These are phyloP conservation scores for Sugiyamaella xylanicola DNA, from an alignment of 1,139 yeast genomes.

Conservation along the genomic window DNA sequence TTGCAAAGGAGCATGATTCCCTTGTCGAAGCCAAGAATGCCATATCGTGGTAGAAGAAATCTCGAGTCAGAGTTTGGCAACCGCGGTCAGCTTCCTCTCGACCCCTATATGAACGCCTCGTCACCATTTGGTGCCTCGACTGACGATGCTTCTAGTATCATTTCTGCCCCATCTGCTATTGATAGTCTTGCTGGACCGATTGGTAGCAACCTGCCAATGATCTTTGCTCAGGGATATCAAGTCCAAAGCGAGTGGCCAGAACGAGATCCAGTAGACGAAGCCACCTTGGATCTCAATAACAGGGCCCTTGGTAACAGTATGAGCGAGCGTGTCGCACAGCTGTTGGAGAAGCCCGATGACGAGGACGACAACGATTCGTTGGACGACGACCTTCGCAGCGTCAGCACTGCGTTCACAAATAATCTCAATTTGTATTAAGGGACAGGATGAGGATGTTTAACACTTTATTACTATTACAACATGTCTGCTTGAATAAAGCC, in stretches of 20 bases:
- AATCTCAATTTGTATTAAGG: constrained; percentile 43
- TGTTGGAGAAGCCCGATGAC: constrained; percentile 34
- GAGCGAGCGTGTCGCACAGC: constrained; percentile 47
- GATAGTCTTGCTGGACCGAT: constrained; percentile 21
- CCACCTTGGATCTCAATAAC: background rate
- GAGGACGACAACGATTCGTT: constrained; percentile 37
- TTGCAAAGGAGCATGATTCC: constrained; percentile 72
- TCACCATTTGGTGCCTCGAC: constrained; percentile 18
- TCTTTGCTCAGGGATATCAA: constrained; percentile 27
- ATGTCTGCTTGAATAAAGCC: background rate
- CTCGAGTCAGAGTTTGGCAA: constrained; percentile 5
- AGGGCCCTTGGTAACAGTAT: constrained; percentile 48
- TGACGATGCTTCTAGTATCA: constrained; percentile 32
- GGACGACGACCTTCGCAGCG: constrained; percentile 52
- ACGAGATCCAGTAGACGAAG: background rate
- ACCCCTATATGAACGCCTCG: background rate
- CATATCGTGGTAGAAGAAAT: constrained; percentile 16
- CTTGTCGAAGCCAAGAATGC: constrained; percentile 34
- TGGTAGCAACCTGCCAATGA: constrained; percentile 27
- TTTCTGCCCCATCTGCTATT: constrained; percentile 33
- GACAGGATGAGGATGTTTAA: background rate
- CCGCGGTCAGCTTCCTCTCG: background rate
- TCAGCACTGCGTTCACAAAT: constrained; percentile 53
- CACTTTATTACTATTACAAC: background rate
- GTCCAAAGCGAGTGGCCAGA: constrained; percentile 18